These are phyloP conservation scores for Cardamine occulta DNA, from an alignment of 345 rosid species.

Conservation along the genomic window DNA sequence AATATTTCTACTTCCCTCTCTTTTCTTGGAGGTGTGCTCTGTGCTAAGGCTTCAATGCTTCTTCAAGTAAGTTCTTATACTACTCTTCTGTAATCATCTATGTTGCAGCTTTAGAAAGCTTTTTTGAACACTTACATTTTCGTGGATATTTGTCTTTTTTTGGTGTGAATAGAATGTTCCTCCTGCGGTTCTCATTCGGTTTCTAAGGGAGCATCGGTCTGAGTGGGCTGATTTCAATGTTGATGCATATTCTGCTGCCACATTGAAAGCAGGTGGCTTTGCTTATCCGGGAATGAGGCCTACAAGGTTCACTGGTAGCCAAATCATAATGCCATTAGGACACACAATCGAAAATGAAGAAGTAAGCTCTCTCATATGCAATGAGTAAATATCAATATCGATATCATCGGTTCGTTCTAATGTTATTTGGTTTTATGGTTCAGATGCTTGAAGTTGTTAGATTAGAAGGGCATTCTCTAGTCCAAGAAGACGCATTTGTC, in stretches of 20 bases:
- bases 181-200: slow-evolving; percentile 88
- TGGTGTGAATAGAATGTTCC: slow-evolving; percentile 67
- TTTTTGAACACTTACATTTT: too few relatives aligned
- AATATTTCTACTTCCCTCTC: slow-evolving; percentile 56
- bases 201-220: slow-evolving; percentile 91
- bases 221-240: slow-evolving; percentile 99
- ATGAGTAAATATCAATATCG: neutral
- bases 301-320: slow-evolving; percentile 92
- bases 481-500: slow-evolving; percentile 84
- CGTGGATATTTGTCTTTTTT: neutral
- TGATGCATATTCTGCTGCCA: slow-evolving; percentile 92
- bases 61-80: slow-evolving; percentile 61
- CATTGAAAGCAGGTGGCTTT: slow-evolving; percentile 74
- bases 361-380: slow-evolving; percentile 44
- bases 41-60: slow-evolving; percentile 98
- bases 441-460: slow-evolving; percentile 93
- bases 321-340: slow-evolving; percentile 92
- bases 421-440: slow-evolving; percentile 9
- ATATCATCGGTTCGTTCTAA: neutral
- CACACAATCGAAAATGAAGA: slow-evolving; percentile 97
- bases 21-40: slow-evolving; percentile 81
- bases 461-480: slow-evolving; percentile 90
- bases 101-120: neutral
- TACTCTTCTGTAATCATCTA: neutral
- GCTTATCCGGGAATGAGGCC: slow-evolving; percentile 92